Evolutionary conservation across 2,329 filamentous ascomycete genomes (phyloP).

Genomic region (Colletotrichum chrysophilum): DNA sequence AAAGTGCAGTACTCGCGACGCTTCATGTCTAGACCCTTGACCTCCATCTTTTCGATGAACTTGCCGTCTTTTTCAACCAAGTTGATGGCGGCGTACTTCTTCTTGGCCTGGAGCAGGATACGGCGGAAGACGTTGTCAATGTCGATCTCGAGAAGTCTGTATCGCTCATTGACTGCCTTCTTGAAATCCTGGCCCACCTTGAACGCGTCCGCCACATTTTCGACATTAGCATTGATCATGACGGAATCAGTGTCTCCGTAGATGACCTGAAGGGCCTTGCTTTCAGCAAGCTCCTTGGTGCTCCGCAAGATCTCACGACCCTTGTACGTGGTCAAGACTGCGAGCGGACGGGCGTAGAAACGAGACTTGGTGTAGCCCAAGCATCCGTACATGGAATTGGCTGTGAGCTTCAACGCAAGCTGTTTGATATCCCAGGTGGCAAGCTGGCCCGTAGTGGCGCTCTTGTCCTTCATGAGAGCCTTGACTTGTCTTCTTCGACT

Average conservation of each 20-base stretch:
- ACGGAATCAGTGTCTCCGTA: slow-evolving; percentile 99
- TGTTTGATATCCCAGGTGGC: slow-evolving; percentile 99
- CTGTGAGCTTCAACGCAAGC: slow-evolving; percentile 92
- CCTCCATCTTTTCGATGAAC: slow-evolving; percentile 92
- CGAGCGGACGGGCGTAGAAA: slow-evolving; percentile 94
- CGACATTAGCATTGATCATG: slow-evolving; percentile 99
- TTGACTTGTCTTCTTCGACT: slow-evolving; percentile 90
- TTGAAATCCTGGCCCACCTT: slow-evolving; percentile 96
- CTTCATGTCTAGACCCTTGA: slow-evolving; percentile 98
- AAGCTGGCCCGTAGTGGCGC: slow-evolving; percentile 82
- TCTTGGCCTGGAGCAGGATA: slow-evolving; percentile 94
- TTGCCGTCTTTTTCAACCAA: slow-evolving; percentile 89
- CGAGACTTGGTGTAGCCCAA: slow-evolving; percentile 95
- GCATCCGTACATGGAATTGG: slow-evolving; percentile 99
- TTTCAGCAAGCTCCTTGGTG: slow-evolving; percentile 95
- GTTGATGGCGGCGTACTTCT: slow-evolving; percentile 98
- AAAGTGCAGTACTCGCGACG: slow-evolving; percentile 95
- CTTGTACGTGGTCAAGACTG: slow-evolving; percentile 95
- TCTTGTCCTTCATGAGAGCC: slow-evolving; percentile 94
- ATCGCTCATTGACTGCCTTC: slow-evolving; percentile 90
- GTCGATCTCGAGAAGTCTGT: slow-evolving; percentile 92
- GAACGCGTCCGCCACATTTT: slow-evolving; percentile 88
- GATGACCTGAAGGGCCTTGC: slow-evolving; percentile 89
- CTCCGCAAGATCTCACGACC: slow-evolving; percentile 95
- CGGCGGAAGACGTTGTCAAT: slow-evolving; percentile 97